A percentile compares a stretch with the other conserved stretches of the same genome.
These are phyloP conservation scores for Fraxinus quadrangulata DNA, from an alignment of 257 asterid genomes.

Conservation along the genomic window DNA sequence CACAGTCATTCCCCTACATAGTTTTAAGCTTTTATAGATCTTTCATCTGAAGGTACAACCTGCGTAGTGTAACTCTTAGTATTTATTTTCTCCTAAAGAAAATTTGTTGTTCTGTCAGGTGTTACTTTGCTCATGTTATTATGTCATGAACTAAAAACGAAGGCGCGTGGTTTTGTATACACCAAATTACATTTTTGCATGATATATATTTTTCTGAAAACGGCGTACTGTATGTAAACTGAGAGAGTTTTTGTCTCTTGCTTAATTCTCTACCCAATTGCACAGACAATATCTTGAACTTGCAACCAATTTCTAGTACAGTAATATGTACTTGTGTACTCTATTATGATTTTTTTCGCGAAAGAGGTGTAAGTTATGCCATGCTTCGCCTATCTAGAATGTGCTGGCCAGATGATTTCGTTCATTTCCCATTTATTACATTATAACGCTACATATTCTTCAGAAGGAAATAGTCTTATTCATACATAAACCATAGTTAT, in stretches of 20 bases:
- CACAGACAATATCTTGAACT: not conserved
- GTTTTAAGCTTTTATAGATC: not conserved
- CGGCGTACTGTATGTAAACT: not conserved
- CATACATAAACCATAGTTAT: too few relatives aligned
- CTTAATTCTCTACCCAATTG: not conserved
- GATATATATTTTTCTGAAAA: too few relatives aligned
- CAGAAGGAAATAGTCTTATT: too few relatives aligned
- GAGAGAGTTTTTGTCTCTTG: not conserved
- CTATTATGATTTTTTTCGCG: not conserved
- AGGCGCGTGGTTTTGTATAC: not conserved
- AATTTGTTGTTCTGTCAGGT: not conserved
- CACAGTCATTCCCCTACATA: slow-evolving; percentile 3
- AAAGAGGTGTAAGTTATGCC: too few relatives aligned
- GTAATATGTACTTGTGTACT: not conserved
- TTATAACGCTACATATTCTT: too few relatives aligned
- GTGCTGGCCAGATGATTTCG: not conserved
- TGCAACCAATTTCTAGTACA: not conserved
- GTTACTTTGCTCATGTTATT: not conserved
- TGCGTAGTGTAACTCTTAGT: slow-evolving; percentile 38
- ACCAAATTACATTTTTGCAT: not conserved
- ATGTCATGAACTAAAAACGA: not conserved
- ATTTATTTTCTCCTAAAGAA: not conserved
- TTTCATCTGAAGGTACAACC: not conserved
- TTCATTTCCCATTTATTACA: not conserved
- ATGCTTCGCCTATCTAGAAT: not conserved